Base-by-base conservation (phyloP, 495 filamentous ascomycete genomes). In the Daldinia bambusicola region DNA sequence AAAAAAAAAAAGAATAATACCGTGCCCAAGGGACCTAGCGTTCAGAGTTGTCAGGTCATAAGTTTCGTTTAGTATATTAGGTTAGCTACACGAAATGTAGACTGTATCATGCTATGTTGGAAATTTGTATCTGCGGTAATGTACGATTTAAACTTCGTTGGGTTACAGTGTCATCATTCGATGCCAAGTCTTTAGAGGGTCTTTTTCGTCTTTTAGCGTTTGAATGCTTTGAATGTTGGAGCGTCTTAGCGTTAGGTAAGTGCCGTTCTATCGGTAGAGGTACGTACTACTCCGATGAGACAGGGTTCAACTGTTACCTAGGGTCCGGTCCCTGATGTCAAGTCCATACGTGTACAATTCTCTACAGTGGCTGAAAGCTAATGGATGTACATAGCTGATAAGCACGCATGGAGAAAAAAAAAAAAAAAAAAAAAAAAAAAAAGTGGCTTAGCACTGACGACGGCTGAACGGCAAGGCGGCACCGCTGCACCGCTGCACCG, bases 111-210 rank as follows among this genome's bases (percentile, higher is more conserved):
- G 63, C 58, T 58, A 55, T 69, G 36, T 53, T 61, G 43, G 63
- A 51, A 63, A 45, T 66, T 14, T 37, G 37, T 56, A 34, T 10
- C 55, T 31, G 52, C 31, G 31, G 9, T 57, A 20, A 20, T 58
- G 16, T 45, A 55, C 18, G 61, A 16, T 67, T 58, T 36, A 55
- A 55, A 40, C 18, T 61, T 56, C 41, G 20, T 67, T 72, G 69
- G 69, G 69, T 72, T 68, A 57, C 61, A 68, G 64, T 69, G 61
- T 66, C 70, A 73, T 73, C 70, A 73, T 73, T 69, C 70, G 70
- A 73, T 66, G 70, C 70, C 70, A 73, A 73, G 66, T 55, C 38
- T 43, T 22, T 1, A 36, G 61, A 50, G 56, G 18, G 65, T 58
- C 52, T n/a, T 13, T 2, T n/a, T 45, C n/a, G 6, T 45, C 26